Evolutionary conservation across 129 eudicot genomes (phyloP), one percentile per base, ranked within the genome.

Genomic region (Mikania micrantha): DNA sequence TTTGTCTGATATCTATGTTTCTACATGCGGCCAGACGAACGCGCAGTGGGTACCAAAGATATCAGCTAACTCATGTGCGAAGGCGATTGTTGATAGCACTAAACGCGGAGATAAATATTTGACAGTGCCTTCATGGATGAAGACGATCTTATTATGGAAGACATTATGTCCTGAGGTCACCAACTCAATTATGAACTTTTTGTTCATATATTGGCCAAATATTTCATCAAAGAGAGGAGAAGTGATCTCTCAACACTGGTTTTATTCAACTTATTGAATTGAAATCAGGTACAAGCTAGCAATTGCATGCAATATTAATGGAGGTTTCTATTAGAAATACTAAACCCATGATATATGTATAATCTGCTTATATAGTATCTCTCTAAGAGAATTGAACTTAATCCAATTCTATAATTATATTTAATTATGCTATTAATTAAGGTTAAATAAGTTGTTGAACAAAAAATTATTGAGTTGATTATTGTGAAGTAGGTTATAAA

Each of bases 71-170:
- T 35, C 19, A 7, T 69, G 82, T 59, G 95, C 92, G 0, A 67
- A 79, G 80, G 74, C 81, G 4, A 73, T 83, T 15, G 95, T 90
- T n/a, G 36, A 68, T 9, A 78, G 95, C 64, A 84, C 87, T 0
- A 76, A 85, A 67, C 78, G 92, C 3, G 88, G 90, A 17, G 87
- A 85, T 11, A 69, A 48, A 20, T 80, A 85, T 62, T 11, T 87
- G 38, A 77, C 87, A 7, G 75, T 66, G 39, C 92, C 97, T 58
- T 54, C 70, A 2, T 90, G 95, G 97, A 35, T 71, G 76, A 77
- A 62, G 66, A 27, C 64, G 2, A 24, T 82, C 22, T 73, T 60
- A 40, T 40, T 66, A 12, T 72, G 72, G 75, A 91, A 85, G 79
- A 42, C 34, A 16, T 62, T 72, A 16, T 77, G 64, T 31, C 88